Conservation (phyloP, 2,329 filamentous ascomycete genomes). For the Oidium heveae region DNA sequence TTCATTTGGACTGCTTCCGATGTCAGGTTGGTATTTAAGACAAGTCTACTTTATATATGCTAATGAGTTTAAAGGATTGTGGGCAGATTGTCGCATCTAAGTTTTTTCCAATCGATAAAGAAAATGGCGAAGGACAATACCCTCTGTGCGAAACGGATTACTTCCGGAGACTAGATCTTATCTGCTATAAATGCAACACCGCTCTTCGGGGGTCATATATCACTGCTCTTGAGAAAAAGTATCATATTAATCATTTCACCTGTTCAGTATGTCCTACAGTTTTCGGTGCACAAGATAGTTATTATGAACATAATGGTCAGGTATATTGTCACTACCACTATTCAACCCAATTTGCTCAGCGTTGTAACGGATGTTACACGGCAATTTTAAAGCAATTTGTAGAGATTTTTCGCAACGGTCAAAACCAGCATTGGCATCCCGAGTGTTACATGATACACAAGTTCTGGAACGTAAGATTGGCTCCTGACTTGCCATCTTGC, state of each 20-base stretch:
- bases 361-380: conserved; percentile 89
- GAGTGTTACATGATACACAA: conserved; percentile 99
- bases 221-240: conserved; percentile 89
- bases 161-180: conserved; percentile 69
- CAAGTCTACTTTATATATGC: not conserved
- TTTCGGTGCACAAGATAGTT: conserved; percentile 95
- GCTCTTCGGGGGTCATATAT: conserved; percentile 93
- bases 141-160: conserved; percentile 96
- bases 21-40: conserved; percentile 40
- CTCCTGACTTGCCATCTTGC: conserved; percentile 15
- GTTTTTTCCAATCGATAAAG: conserved; percentile 91
- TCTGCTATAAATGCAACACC: conserved; percentile 80
- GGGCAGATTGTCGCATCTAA: conserved; percentile 94
- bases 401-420: conserved; percentile 90
- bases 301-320: conserved; percentile 90
- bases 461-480: conserved; percentile 90
- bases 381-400: conserved; percentile 98
- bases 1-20: conserved; percentile 93
- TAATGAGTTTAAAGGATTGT: conserved; percentile 43
- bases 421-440: conserved; percentile 97
- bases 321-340: conserved; percentile 99
- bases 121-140: conserved; percentile 65
- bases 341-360: conserved; percentile 86
- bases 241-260: conserved; percentile 97
- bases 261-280: conserved; percentile 91